phyloP scores from a whole-genome alignment of 257 asterid genomes.

The Cruciata laevipes region DNA sequence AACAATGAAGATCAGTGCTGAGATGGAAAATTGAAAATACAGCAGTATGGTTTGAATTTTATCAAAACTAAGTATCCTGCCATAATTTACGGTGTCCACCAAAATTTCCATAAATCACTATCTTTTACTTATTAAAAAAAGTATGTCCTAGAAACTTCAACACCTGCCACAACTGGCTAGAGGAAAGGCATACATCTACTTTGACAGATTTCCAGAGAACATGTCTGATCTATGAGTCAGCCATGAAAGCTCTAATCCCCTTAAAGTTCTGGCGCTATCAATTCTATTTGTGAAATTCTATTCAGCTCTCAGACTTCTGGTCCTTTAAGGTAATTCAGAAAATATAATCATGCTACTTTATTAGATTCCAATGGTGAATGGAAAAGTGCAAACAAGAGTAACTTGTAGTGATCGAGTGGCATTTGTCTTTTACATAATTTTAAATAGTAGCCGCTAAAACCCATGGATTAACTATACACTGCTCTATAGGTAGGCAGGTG shows the following conservation, averaged over 20 bases:
- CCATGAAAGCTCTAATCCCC: not conserved
- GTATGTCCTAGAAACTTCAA: not conserved
- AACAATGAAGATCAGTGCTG: no score
- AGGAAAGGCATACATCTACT: not conserved
- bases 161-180: not conserved
- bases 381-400: not conserved
- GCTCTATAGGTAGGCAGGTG: no score
- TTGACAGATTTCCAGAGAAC: not conserved
- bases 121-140: not conserved
- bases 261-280: not conserved
- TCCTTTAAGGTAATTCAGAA: no score
- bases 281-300: not conserved
- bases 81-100: no score
- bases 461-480: no score
- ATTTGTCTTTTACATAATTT: no score
- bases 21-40: no score
- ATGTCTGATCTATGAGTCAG: not conserved
- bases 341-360: not conserved
- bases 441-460: no score
- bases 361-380: not conserved
- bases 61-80: no score
- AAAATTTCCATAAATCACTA: no score
- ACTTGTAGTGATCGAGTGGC: no score
- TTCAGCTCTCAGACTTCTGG: not conserved
- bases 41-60: no score